Evolutionary conservation across 2,329 filamentous ascomycete genomes (phyloP).

Genomic region (Thermothelomyces thermophilus): DNA sequence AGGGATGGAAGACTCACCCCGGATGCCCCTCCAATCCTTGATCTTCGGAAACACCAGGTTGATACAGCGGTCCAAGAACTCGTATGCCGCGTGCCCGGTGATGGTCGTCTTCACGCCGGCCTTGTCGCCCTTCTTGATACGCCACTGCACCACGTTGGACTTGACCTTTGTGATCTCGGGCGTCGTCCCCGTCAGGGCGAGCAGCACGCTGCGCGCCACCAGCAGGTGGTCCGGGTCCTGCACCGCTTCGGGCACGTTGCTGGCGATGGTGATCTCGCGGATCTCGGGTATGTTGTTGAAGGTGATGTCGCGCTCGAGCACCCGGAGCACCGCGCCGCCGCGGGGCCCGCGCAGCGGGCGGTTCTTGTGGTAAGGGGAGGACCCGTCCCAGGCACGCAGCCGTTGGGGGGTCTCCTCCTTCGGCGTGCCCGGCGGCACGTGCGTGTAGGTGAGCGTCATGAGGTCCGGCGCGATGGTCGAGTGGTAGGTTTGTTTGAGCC

Average conservation of each 20-base stretch:
- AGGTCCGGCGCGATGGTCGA: slow-evolving; percentile 81
- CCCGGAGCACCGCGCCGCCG: slow-evolving; percentile 64
- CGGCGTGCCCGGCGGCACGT: slow-evolving; percentile 70
- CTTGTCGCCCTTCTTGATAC: slow-evolving; percentile 62
- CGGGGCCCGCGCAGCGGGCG: slow-evolving; percentile 77
- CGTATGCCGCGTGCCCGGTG: slow-evolving; percentile 71
- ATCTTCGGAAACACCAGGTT: slow-evolving; percentile 89
- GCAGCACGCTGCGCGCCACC: slow-evolving; percentile 74
- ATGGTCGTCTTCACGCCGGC: slow-evolving; percentile 73
- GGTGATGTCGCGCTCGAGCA: slow-evolving; percentile 66
- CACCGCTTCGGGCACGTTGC: slow-evolving; percentile 61
- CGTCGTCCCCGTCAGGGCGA: slow-evolving; percentile 75
- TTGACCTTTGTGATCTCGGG: slow-evolving; percentile 64
- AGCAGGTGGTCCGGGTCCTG: slow-evolving; percentile 70
- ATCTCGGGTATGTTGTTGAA: slow-evolving; percentile 84
- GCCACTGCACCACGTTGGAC: slow-evolving; percentile 67
- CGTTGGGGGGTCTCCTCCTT: slow-evolving; percentile 51
- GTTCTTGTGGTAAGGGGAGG: slow-evolving; percentile 91
- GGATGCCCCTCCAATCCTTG: slow-evolving; percentile 82
- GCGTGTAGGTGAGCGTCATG: slow-evolving; percentile 80
- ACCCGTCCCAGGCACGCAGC: slow-evolving; percentile 79
- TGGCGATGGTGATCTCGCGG: slow-evolving; percentile 72
- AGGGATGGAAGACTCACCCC: slow-evolving; percentile 29
- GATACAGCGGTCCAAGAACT: slow-evolving; percentile 85
- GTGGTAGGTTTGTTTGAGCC: slow-evolving; percentile 84